Conservation (phyloP, 1,139 yeast species). For the Kazachstania sp. region DNA sequence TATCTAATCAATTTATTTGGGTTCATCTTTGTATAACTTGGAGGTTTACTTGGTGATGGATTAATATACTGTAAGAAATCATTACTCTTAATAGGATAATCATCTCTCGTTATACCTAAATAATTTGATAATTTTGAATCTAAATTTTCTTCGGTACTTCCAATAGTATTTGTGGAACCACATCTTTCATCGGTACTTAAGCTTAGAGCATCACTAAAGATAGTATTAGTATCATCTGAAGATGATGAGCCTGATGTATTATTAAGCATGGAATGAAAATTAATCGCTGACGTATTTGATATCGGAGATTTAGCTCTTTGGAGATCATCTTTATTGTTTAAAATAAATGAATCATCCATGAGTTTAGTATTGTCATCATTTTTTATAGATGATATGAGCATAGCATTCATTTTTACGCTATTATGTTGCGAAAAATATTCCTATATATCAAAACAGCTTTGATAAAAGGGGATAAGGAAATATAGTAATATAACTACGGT, state of each 20-base stretch:
- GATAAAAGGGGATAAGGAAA: too few species aligned
- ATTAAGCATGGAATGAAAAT: not conserved
- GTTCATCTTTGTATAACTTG: slow-evolving; percentile 35
- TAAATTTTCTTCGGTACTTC: not conserved
- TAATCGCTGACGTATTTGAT: not conserved
- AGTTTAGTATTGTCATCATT: not conserved
- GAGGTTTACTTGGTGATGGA: slow-evolving; percentile 45
- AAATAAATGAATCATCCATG: not conserved
- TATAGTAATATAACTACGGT: too few species aligned
- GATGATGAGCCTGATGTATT: not conserved
- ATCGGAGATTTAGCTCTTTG: slow-evolving; percentile 9
- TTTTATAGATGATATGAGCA: slow-evolving; percentile 35
- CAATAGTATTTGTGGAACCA: not conserved
- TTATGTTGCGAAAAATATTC: slow-evolving; percentile 34
- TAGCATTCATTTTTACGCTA: slow-evolving; percentile 59
- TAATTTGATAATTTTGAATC: not conserved
- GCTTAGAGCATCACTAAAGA: slow-evolving; percentile 2
- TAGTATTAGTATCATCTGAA: not conserved
- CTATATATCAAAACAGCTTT: not conserved
- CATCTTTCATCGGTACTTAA: not conserved
- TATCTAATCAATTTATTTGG: slow-evolving; percentile 34
- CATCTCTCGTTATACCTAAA: not conserved
- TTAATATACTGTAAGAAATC: slow-evolving; percentile 37
- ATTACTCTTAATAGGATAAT: slow-evolving; percentile 8
- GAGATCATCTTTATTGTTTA: not conserved